phyloP scores from a whole-genome alignment of 2,329 filamentous ascomycete genomes.

The Myriosclerotinia curreyana region DNA sequence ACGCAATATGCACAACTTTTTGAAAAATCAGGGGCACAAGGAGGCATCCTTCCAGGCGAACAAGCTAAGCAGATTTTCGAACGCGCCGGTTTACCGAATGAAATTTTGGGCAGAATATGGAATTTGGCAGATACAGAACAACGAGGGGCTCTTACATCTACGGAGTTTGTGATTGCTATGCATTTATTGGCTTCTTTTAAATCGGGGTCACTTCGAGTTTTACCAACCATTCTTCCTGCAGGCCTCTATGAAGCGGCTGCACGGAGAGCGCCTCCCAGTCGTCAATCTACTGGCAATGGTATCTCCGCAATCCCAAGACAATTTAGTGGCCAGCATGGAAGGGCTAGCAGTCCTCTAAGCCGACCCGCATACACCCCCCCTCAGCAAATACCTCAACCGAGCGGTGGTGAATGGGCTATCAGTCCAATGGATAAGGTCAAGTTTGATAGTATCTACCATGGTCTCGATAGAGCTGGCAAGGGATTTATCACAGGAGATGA shows the following conservation, averaged over 20 bases:
- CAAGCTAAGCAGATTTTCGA: slow-evolving; percentile 94
- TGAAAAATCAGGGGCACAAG: slow-evolving; percentile 78
- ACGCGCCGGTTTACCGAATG: slow-evolving; percentile 83
- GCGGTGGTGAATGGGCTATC: slow-evolving; percentile 74
- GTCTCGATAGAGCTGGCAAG: slow-evolving; percentile 74
- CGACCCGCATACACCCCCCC: slow-evolving; percentile 47
- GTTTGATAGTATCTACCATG: slow-evolving; percentile 83
- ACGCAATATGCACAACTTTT: slow-evolving; percentile 87
- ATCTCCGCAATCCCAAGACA: slow-evolving; percentile 76
- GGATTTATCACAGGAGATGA: slow-evolving; percentile 92
- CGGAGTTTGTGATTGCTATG: slow-evolving; percentile 98
- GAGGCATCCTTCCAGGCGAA: slow-evolving; percentile 77
- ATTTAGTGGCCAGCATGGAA: slow-evolving; percentile 64
- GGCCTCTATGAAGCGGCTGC: slow-evolving; percentile 88
- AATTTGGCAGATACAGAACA: slow-evolving; percentile 91
- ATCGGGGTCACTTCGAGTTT: slow-evolving; percentile 71
- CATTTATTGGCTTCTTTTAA: slow-evolving; percentile 92
- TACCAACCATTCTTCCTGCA: slow-evolving; percentile 78
- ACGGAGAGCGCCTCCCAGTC: slow-evolving; percentile 53
- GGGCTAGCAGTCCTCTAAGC: slow-evolving; percentile 58
- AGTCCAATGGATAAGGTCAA: slow-evolving; percentile 78
- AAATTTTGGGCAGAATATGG: slow-evolving; percentile 93
- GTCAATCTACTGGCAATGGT: slow-evolving; percentile 42
- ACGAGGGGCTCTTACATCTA: slow-evolving; percentile 77
- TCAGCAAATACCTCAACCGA: slow-evolving; percentile 36